phyloP scores from a whole-genome alignment of 441 rosid genomes.

The Biscutella laevigata region DNA sequence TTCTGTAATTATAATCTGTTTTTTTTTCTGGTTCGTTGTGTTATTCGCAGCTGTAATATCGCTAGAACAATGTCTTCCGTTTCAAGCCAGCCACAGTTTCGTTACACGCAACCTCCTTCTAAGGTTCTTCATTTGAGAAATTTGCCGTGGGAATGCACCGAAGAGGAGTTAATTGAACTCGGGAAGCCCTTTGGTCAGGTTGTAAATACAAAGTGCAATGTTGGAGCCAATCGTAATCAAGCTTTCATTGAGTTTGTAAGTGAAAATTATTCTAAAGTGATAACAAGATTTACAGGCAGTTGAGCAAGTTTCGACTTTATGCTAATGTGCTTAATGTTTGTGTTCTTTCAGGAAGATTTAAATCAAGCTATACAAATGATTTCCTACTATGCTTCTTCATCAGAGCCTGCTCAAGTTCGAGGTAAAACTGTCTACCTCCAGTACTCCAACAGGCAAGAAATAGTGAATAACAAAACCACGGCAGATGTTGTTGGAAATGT shows the following conservation, averaged over 20 bases:
- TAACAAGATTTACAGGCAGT: neutral
- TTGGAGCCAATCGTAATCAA: constrained; percentile 93
- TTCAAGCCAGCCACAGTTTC: constrained; percentile 94
- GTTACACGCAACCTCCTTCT: constrained; percentile 94
- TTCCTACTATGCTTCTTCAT: constrained; percentile 89
- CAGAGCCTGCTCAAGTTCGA: constrained; percentile 98
- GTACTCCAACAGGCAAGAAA: constrained; percentile 94
- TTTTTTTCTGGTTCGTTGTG: neutral
- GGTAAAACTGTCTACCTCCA: constrained; percentile 99
- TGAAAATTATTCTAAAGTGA: neutral
- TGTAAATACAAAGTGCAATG: constrained; percentile 97
- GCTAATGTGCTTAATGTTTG: too few species aligned
- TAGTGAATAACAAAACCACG: constrained; percentile 90
- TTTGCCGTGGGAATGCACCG: constrained; percentile 98
- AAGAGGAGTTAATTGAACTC: constrained; percentile 83
- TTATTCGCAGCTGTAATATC: neutral
- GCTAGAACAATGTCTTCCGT: constrained; percentile 64
- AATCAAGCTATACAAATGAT: constrained; percentile 99
- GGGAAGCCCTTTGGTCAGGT: constrained; percentile 97
- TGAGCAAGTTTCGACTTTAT: neutral
- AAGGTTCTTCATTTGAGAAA: constrained; percentile 97
- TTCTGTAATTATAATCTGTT: neutral
- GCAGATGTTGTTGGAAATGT: constrained; percentile 99
- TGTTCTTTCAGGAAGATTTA: constrained; percentile 66
- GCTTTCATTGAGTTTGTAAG: constrained; percentile 98